phyloP scores from a whole-genome alignment of 2,329 filamentous ascomycete genomes.

The Microcyclospora pomicola region DNA sequence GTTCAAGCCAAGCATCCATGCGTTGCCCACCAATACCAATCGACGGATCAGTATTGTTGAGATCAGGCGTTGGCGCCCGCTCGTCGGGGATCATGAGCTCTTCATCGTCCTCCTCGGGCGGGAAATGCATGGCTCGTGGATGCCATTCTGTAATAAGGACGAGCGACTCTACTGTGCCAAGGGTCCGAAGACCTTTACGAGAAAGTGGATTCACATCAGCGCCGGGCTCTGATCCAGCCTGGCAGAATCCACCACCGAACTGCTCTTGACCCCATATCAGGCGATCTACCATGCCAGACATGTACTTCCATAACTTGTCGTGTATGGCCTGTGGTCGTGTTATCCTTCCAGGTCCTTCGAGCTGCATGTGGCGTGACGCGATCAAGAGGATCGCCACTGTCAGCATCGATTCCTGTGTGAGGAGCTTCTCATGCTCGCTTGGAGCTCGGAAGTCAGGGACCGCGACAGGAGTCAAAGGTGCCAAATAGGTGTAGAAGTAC shows the following conservation, averaged over 20 bases:
- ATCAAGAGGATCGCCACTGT: constrained; percentile 86
- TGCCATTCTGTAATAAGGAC: constrained; percentile 97
- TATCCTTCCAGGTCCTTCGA: constrained; percentile 64
- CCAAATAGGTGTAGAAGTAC: constrained; percentile 88
- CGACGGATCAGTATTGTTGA: constrained; percentile 37
- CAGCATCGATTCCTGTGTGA: constrained; percentile 85
- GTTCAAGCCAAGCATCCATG: constrained; percentile 92
- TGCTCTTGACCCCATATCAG: constrained; percentile 94
- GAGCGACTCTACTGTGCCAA: constrained; percentile 88
- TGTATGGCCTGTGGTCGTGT: constrained; percentile 86
- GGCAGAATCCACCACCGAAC: constrained; percentile 77
- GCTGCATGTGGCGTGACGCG: constrained; percentile 69
- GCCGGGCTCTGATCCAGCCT: constrained; percentile 52
- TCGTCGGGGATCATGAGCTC: constrained; percentile 56
- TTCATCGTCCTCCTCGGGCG: constrained; percentile 53
- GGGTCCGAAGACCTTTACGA: constrained; percentile 60
- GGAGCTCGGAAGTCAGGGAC: constrained; percentile 79
- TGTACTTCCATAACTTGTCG: constrained; percentile 86
- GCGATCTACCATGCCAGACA: constrained; percentile 88
- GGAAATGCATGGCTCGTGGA: constrained; percentile 85
- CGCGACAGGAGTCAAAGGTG: constrained; percentile 84
- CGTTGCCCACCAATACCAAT: constrained; percentile 64
- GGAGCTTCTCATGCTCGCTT: constrained; percentile 61
- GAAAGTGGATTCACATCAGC: constrained; percentile 49
- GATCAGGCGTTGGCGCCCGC: constrained; percentile 45